phyloP scores from a whole-genome alignment of 1,284 basidiomycete genomes.

The Cutaneotrichosporon sp. region DNA sequence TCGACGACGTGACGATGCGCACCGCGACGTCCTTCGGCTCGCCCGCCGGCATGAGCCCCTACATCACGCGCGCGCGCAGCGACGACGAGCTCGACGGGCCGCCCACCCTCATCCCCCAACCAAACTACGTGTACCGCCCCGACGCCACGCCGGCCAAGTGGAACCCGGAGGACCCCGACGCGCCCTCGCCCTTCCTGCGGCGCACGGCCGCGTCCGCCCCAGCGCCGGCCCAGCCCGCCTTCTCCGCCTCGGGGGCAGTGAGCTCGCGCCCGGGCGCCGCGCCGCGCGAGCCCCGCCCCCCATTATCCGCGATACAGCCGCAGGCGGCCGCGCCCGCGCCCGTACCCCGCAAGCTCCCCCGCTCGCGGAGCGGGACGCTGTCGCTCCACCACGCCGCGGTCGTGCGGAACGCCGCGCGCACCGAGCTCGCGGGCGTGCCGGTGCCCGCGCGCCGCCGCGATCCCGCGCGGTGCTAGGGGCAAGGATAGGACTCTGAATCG shows the following conservation, averaged over 20 bases:
- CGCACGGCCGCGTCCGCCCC: conserved; percentile 13
- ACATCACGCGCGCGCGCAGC: conserved; percentile 7
- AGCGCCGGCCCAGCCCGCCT: neutral
- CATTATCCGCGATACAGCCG: conserved; percentile 22
- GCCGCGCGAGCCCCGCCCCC: conserved; percentile 12
- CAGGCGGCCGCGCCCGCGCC: conserved; percentile 7
- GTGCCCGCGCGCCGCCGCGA: neutral
- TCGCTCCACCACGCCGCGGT: conserved; percentile 7
- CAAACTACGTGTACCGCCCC: conserved; percentile 39
- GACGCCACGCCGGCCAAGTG: conserved; percentile 50
- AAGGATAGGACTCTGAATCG: neutral
- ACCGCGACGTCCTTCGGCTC: conserved; percentile 32
- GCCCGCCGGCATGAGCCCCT: conserved; percentile 28
- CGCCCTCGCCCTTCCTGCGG: conserved; percentile 45
- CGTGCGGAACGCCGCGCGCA: conserved; percentile 5
- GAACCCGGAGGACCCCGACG: conserved; percentile 44
- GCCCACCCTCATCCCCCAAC: conserved; percentile 41
- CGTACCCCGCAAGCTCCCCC: conserved; percentile 2
- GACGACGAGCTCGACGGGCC: conserved; percentile 15
- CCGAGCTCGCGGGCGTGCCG: neutral
- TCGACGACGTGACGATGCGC: conserved; percentile 46
- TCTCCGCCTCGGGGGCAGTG: neutral
- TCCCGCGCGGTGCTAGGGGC: neutral
- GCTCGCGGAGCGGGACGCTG: conserved; percentile 4
- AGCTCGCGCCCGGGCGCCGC: neutral